Percentiles rank a stretch among this genome's conserved stretches.
Evolutionary conservation across 2,329 filamentous ascomycete genomes (phyloP).

Genomic region (Botrytis deweyae): DNA sequence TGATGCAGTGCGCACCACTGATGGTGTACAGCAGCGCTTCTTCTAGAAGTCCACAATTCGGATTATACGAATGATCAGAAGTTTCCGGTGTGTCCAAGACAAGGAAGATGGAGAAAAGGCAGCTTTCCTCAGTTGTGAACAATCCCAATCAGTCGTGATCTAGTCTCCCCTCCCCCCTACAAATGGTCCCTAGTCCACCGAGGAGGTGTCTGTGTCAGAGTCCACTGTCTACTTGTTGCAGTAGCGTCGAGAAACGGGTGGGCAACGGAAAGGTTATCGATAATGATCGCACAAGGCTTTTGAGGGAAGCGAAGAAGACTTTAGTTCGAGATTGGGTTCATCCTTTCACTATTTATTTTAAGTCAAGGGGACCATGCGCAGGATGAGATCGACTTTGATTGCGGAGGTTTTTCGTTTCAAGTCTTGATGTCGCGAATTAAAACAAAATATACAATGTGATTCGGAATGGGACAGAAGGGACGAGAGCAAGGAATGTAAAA

Average conservation of each 20-base stretch:
- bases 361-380: conserved; percentile 10
- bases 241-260: conserved; percentile 19
- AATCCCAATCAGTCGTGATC: background rate
- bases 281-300: background rate
- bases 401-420: conserved; percentile 16
- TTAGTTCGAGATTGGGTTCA: conserved; percentile 13
- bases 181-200: background rate
- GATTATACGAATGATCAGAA: background rate
- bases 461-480: background rate
- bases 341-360: conserved; percentile 15
- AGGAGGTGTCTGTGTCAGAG: background rate
- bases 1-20: conserved; percentile 10
- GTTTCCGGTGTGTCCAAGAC: background rate
- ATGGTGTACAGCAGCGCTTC: conserved; percentile 8
- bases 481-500: conserved; percentile 15
- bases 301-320: background rate
- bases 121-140: background rate
- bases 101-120: background rate
- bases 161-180: conserved; percentile 11
- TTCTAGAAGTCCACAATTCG: background rate
- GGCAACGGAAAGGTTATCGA: background rate
- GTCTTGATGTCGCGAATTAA: background rate
- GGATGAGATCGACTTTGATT: conserved; percentile 8
- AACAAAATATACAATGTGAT: background rate
- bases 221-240: background rate